Evolutionary conservation across 768 basidiomycete genomes (phyloP).

Genomic region (Mycena capillaripes): DNA sequence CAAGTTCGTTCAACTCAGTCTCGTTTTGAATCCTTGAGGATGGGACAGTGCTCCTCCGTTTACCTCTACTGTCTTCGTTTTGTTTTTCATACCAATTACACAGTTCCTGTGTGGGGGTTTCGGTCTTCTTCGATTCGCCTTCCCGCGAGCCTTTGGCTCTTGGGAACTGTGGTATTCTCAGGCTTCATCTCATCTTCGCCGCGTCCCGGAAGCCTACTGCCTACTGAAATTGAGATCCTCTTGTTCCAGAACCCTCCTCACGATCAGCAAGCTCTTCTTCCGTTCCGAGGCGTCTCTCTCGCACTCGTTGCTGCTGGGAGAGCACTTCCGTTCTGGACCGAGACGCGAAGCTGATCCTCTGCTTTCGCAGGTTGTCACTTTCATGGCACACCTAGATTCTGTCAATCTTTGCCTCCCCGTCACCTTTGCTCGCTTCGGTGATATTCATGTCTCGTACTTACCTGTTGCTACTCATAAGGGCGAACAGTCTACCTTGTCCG

Average conservation of each 20-base stretch:
- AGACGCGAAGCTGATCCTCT: background rate
- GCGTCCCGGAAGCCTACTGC: background rate
- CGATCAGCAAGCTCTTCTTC: too few species aligned
- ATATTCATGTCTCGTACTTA: too few species aligned
- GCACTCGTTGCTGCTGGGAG: background rate
- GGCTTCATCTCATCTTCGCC: conserved; percentile 17
- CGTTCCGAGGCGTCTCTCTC: too few species aligned
- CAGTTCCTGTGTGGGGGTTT: conserved; percentile 22
- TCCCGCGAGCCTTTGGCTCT: conserved; percentile 19
- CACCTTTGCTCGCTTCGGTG: too few species aligned
- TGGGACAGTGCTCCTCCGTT: background rate
- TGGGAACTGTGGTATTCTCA: conserved; percentile 19
- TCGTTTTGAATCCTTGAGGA: background rate
- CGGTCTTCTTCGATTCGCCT: conserved; percentile 5
- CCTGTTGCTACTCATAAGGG: too few species aligned
- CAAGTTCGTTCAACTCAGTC: conserved; percentile 7
- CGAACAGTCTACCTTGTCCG: too few species aligned
- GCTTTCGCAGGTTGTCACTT: background rate
- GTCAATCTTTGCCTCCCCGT: too few species aligned
- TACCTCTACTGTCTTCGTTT: too few species aligned
- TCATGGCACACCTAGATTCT: too few species aligned
- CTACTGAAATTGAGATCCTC: conserved; percentile 16
- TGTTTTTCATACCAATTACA: too few species aligned
- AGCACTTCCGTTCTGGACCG: background rate
- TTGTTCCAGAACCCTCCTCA: conserved; percentile 19